Conservation (phyloP, 2,329 filamentous ascomycete species). For the Aspergillus sergii region DNA sequence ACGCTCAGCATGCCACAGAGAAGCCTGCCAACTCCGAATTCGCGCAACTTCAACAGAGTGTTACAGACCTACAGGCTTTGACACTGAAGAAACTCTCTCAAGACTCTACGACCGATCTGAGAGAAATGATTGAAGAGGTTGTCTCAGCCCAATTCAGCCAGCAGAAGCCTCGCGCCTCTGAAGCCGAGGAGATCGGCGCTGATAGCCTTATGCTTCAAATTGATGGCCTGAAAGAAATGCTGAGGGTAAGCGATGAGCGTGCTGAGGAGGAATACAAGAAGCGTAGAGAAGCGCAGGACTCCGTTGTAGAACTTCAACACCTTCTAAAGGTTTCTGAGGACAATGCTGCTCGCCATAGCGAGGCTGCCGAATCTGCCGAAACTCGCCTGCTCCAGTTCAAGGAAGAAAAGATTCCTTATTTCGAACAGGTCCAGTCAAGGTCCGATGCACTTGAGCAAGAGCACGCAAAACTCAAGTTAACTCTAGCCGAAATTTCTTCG, state of each 20-base stretch:
- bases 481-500: slow-evolving; percentile 55
- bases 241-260: slow-evolving; percentile 64
- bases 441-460: slow-evolving; percentile 69
- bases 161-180: slow-evolving; percentile 52
- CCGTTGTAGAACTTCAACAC: slow-evolving; percentile 71
- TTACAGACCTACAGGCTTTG: slow-evolving; percentile 45
- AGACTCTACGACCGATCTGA: slow-evolving; percentile 55
- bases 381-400: slow-evolving; percentile 65
- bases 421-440: slow-evolving; percentile 66
- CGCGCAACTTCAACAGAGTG: slow-evolving; percentile 40
- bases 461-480: slow-evolving; percentile 59
- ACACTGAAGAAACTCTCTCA: slow-evolving; percentile 38
- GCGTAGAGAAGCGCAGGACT: slow-evolving; percentile 71
- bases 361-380: slow-evolving; percentile 64
- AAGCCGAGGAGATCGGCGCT: slow-evolving; percentile 55
- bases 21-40: slow-evolving; percentile 38
- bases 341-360: slow-evolving; percentile 49
- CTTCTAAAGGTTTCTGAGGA: slow-evolving; percentile 69
- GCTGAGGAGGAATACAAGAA: slow-evolving; percentile 65
- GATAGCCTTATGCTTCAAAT: slow-evolving; percentile 60
- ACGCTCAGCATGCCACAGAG: slow-evolving; percentile 28
- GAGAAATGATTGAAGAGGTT: slow-evolving; percentile 64
- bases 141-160: slow-evolving; percentile 61
- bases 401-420: slow-evolving; percentile 69
- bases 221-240: slow-evolving; percentile 68